Base-by-base conservation (phyloP, 139 green algal genomes). In the Coelastrella sp. region DNA sequence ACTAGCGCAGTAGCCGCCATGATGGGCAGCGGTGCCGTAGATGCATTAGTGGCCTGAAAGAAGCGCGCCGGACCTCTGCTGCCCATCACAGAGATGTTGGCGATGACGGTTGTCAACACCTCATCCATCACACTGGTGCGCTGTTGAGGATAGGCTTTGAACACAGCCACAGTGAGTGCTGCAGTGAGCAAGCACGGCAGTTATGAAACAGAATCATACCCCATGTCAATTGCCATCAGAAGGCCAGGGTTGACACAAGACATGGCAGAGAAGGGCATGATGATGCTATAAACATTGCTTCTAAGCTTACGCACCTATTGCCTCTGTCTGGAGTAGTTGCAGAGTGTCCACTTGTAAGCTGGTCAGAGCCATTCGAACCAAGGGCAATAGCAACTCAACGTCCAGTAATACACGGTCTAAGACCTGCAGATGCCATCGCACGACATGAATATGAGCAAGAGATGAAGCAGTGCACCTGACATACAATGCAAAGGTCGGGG, bases 1-100 rank as follows among this genome's bases (percentile, higher is more conserved):
- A 97, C 38, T 17, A 95, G 82, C 2, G 94, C 94, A 0, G 88
- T 89, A 4, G 89, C 37, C 59, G 93, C 83, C 78, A 94, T 90
- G 23, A 97, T 92, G 69, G 53, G 68, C 8, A 87, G 51, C 43
- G 63, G 38, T 15, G 38, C 53, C 11, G 86, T 51, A 30, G 34
- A 27, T 11, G 35, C 34, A 34, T 66, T 63, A 32, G 62, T 59
- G 4, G 75, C 82, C 45, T 85, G 41, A 43, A 86, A 90, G 2
- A 83, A 40, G 8, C 79, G 79, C 25, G 63, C 59, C 3, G 71
- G 64, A 5, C 50, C 43, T 69, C 50, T 86, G 57, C 77, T 73
- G 79, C 79, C 68, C 63, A 50, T 35, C 41, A 51, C 37, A 4
- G 63, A 27, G 17, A 90, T 72, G 51, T 88, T 64, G 9, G 71